Evolutionary conservation across 2,329 filamentous ascomycete species (phyloP), one percentile per base, ranked within the genome.

Genomic region (Chaetomium sp.): DNA sequence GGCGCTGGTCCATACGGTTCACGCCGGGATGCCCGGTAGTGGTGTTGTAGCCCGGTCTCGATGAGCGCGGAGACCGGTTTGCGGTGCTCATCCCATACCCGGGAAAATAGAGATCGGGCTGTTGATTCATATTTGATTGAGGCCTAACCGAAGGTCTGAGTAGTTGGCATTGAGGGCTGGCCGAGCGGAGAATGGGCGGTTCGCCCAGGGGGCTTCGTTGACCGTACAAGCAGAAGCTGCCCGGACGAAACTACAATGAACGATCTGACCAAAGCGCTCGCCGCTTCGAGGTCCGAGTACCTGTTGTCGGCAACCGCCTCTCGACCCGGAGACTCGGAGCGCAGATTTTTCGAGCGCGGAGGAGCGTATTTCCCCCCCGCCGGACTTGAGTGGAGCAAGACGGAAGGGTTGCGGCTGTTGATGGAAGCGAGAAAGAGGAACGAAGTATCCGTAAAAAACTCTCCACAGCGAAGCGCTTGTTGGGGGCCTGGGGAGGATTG

Each of bases 21-120:
- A 58, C 53, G 47, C 61, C 57, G 19, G 66, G 61, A 40, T 66
- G 60, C 38, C 62, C 62, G 37, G 60, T 59, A 8, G 66, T 64
- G 37, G 66, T 67, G 50, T 65, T 64, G 61, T 66, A 68, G 19
- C 64, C 65, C 10, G 62, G 66, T 27, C 66, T 57, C 14, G 63
- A 56, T 12, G 63, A 61, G 46, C 61, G 59, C 32, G 66, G 66
- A 7, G 66, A 67, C 27, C 65, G 62, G 49, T 64, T 67, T 27
- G 59, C 40, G 41, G 62, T 51, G 57, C 53, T 60, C 61, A 64
- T 61, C 42, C 58, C 59, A 43, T 64, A 64, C 5, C 55, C 52
- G 37, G 59, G 49, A 41, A 61, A 63, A 51, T 61, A 64, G 33
- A 62, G 52, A 19, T 63, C 60, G 49, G 57, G 59, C 46, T 64